Conservation (phyloP, 2,329 filamentous ascomycete species). For the Teratosphaeria viscida region DNA sequence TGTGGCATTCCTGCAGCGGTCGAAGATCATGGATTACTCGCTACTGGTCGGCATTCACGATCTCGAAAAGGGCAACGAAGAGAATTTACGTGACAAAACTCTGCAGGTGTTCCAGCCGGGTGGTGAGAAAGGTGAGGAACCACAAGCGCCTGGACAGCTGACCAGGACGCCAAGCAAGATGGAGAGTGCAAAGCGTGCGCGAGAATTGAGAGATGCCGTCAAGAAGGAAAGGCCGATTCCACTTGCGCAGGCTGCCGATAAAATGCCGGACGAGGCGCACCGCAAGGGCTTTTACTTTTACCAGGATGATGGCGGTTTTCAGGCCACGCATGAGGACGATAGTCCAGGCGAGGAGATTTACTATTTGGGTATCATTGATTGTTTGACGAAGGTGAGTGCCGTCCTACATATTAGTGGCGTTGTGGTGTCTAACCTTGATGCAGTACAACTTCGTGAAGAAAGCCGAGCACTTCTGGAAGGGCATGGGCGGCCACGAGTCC, state of each 20-base stretch:
- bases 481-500: conserved; percentile 67
- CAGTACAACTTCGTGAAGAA: conserved; percentile 93
- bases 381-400: conserved; percentile 77
- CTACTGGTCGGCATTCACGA: conserved; percentile 92
- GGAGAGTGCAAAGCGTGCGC: conserved; percentile 81
- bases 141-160: conserved; percentile 48
- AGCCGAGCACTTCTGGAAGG: conserved; percentile 94
- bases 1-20: conserved; percentile 71
- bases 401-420: background rate
- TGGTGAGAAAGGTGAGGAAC: conserved; percentile 41
- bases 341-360: conserved; percentile 82
- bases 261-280: conserved; percentile 74
- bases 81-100: conserved; percentile 82
- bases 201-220: conserved; percentile 83
- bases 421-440: background rate
- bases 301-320: conserved; percentile 83
- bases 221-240: conserved; percentile 89
- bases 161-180: conserved; percentile 87
- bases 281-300: conserved; percentile 78
- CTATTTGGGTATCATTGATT: conserved; percentile 97
- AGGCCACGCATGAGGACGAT: conserved; percentile 86
- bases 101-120: conserved; percentile 89
- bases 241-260: conserved; percentile 68
- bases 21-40: conserved; percentile 99
- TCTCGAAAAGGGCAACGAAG: conserved; percentile 79